Evolutionary conservation across 1,139 yeast genomes (phyloP).

Genomic region (Suhomyces yuchorum): DNA sequence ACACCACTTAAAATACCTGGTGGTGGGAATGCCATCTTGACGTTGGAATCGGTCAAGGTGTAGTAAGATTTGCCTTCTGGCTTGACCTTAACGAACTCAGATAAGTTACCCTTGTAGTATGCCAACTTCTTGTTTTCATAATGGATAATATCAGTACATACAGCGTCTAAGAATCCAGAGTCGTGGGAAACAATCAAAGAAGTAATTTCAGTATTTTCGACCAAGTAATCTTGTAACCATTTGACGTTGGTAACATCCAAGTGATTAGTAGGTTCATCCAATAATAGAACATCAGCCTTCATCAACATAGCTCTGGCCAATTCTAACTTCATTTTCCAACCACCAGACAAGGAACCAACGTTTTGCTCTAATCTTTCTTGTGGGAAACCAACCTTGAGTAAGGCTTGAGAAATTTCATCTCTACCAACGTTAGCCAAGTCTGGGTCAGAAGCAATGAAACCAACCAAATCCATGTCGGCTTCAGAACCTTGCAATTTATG

Average conservation of each 20-base stretch:
- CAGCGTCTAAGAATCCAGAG: conserved; percentile 92
- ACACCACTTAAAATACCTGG: conserved; percentile 97
- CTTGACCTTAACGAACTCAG: conserved; percentile 85
- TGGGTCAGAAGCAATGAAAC: conserved; percentile 89
- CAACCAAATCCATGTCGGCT: conserved; percentile 84
- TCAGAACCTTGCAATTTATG: conserved; percentile 96
- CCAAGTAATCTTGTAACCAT: conserved; percentile 89
- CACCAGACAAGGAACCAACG: conserved; percentile 95
- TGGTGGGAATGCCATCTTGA: conserved; percentile 97
- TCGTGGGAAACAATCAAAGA: conserved; percentile 97
- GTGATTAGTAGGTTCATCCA: conserved; percentile 99
- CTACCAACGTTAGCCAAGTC: conserved; percentile 64
- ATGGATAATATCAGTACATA: conserved; percentile 95
- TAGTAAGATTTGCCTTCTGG: conserved; percentile 98
- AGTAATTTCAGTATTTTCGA: conserved; percentile 81
- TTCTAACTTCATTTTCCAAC: conserved; percentile 99
- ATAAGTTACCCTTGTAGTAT: conserved; percentile 93
- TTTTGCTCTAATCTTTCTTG: conserved; percentile 85
- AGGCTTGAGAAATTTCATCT: conserved; percentile 73
- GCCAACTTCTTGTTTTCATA: conserved; percentile 94
- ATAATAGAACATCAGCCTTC: conserved; percentile 91
- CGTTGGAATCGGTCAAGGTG: conserved; percentile 90
- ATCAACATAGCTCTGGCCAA: conserved; percentile 97
- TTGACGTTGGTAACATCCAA: conserved; percentile 92
- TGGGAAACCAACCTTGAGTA: conserved; percentile 85